phyloP scores from a whole-genome alignment of 768 basidiomycete genomes.

The Phlebiopsis flavidoalba region DNA sequence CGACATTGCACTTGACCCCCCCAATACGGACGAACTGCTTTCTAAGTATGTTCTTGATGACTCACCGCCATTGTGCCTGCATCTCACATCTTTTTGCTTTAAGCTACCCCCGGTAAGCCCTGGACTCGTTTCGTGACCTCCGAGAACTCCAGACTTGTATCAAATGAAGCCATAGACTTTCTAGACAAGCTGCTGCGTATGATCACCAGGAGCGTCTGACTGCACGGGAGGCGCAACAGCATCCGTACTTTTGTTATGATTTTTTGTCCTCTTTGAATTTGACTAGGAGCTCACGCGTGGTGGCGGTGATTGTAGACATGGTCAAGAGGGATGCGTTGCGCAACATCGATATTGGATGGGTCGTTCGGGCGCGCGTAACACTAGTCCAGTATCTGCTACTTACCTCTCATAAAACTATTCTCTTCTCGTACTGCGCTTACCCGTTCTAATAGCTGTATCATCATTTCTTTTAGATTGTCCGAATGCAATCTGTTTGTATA shows the following conservation, averaged over 20 bases:
- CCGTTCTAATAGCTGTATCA: slow-evolving; percentile 11
- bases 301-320: slow-evolving; percentile 46
- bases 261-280: not conserved
- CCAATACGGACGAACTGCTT: slow-evolving; percentile 85
- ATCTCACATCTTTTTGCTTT: not conserved
- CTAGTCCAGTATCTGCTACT: slow-evolving; percentile 2
- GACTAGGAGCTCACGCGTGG: slow-evolving; percentile 5
- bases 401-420: slow-evolving; percentile 6
- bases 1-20: slow-evolving; percentile 91
- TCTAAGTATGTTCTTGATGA: slow-evolving; percentile 36
- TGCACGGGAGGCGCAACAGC: slow-evolving; percentile 86
- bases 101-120: slow-evolving; percentile 88
- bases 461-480: slow-evolving; percentile 6
- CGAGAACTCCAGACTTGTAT: slow-evolving; percentile 93
- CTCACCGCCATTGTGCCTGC: not conserved
- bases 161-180: slow-evolving; percentile 95
- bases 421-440: slow-evolving; percentile 5
- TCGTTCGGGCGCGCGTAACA: slow-evolving; percentile 36
- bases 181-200: slow-evolving; percentile 94
- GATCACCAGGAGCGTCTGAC: slow-evolving; percentile 97
- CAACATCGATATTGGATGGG: slow-evolving; percentile 61
- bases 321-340: slow-evolving; percentile 51
- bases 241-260: slow-evolving; percentile 85
- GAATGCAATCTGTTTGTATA: slow-evolving; percentile 9
- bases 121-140: slow-evolving; percentile 96